Conservation (phyloP, 75 land plant genomes). For the Adiantum capillusveneris region DNA sequence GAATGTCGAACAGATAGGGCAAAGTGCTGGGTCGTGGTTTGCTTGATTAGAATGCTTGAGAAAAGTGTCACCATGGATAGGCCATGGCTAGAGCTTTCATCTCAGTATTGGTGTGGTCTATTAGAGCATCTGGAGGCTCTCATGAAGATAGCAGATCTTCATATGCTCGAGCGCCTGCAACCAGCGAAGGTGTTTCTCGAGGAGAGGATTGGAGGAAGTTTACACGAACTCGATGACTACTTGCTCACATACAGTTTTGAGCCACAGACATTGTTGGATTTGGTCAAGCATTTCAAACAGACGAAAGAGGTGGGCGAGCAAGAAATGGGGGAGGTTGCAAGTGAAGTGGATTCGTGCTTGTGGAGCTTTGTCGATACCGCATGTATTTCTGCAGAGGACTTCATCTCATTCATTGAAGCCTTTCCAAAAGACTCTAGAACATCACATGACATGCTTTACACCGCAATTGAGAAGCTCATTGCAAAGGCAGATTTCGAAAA, state of each 20-base stretch:
- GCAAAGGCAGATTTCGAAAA: not conserved
- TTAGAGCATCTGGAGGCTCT: slow-evolving; percentile 20
- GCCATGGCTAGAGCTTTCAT: slow-evolving; percentile 42
- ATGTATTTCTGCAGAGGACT: slow-evolving; percentile 16
- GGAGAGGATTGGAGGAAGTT: slow-evolving; percentile 31
- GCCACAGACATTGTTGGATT: slow-evolving; percentile 33
- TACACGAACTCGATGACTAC: slow-evolving; percentile 46
- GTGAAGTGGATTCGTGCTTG: slow-evolving; percentile 37
- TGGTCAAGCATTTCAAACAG: slow-evolving; percentile 26
- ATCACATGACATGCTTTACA: slow-evolving; percentile 32
- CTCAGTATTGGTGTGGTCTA: slow-evolving; percentile 44
- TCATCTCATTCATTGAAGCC: slow-evolving; percentile 23
- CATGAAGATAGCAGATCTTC: slow-evolving; percentile 7
- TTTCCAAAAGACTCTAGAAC: slow-evolving; percentile 25
- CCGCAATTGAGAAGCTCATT: slow-evolving; percentile 32
- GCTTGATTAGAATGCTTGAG: slow-evolving; percentile 32
- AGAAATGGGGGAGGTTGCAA: slow-evolving; percentile 37
- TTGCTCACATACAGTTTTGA: slow-evolving; percentile 30
- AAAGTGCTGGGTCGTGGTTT: slow-evolving; percentile 27
- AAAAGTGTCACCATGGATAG: slow-evolving; percentile 24
- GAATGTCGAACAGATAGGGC: slow-evolving; percentile 22
- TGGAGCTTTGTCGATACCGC: slow-evolving; percentile 30
- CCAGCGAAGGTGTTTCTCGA: slow-evolving; percentile 25
- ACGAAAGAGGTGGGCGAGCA: slow-evolving; percentile 7
- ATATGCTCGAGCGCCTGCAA: slow-evolving; percentile 15